Evolutionary conservation across 768 basidiomycete genomes (phyloP).

Genomic region (Psilocybe subaeruginosa): DNA sequence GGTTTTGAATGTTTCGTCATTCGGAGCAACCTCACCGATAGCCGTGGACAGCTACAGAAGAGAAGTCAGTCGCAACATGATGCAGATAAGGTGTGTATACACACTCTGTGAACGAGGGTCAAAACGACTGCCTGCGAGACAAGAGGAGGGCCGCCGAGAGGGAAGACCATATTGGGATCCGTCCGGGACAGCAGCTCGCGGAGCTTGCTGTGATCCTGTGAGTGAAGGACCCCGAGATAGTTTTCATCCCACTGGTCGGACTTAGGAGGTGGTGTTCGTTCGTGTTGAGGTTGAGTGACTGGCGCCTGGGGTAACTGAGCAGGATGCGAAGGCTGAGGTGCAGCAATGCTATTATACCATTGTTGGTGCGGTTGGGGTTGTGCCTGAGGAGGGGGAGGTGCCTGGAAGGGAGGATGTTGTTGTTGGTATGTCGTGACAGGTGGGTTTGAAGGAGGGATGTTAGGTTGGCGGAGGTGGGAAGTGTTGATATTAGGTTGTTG

Average conservation of each 20-base stretch:
- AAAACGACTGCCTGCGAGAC: conserved; percentile 85
- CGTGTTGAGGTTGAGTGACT: conserved; percentile 36
- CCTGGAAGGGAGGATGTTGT: conserved; percentile 37
- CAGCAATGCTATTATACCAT: conserved; percentile 75
- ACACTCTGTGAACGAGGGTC: conserved; percentile 80
- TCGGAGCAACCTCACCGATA: conserved; percentile 74
- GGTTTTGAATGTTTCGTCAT: conserved; percentile 81
- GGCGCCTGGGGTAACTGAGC: conserved; percentile 66
- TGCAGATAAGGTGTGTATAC: conserved; percentile 27
- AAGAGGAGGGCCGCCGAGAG: conserved; percentile 66
- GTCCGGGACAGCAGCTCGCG: conserved; percentile 74
- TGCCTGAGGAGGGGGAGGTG: conserved; percentile 41
- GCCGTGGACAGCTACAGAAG: conserved; percentile 64
- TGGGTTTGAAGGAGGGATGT: conserved; percentile 40
- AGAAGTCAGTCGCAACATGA: conserved; percentile 6
- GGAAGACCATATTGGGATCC: conserved; percentile 82
- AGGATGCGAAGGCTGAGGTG: conserved; percentile 83
- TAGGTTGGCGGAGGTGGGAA: conserved; percentile 46
- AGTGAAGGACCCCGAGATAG: conserved; percentile 75
- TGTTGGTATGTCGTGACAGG: conserved; percentile 41
- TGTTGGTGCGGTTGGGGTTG: conserved; percentile 44
- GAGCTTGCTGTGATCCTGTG: conserved; percentile 74
- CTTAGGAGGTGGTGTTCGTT: conserved; percentile 57
- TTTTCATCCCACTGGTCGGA: conserved; percentile 85
- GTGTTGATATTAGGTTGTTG: conserved; percentile 39